phyloP scores from a whole-genome alignment of 2,329 filamentous ascomycete species.

The Penicillium sp. region DNA sequence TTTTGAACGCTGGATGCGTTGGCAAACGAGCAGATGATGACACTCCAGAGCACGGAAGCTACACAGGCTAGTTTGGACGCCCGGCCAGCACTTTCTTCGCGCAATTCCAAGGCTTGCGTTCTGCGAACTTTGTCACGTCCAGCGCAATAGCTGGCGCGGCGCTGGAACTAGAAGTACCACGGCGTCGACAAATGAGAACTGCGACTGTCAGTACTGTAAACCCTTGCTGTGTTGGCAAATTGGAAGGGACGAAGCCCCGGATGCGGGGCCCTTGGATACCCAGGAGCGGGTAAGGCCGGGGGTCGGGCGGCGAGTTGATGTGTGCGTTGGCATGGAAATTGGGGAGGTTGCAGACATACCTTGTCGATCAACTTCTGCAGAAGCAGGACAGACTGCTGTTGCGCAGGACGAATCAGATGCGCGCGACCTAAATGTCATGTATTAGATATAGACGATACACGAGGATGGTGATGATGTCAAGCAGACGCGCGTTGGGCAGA shows the following conservation, averaged over 20 bases:
- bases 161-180: conserved; percentile 13
- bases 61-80: conserved; percentile 4
- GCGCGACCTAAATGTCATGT: conserved; percentile 9
- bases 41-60: conserved; percentile 19
- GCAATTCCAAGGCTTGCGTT: background rate
- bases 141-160: conserved; percentile 27
- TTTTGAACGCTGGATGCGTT: conserved; percentile 38
- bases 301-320: conserved; percentile 21
- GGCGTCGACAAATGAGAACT: conserved; percentile 23
- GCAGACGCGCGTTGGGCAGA: conserved; percentile 13
- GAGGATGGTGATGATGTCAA: conserved; percentile 15
- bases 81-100: background rate
- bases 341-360: conserved; percentile 30
- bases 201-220: conserved; percentile 6
- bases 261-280: conserved; percentile 16
- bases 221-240: conserved; percentile 25
- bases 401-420: conserved; percentile 11
- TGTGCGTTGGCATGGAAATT: conserved; percentile 37
- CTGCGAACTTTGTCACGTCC: conserved; percentile 23
- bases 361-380: conserved; percentile 32
- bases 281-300: conserved; percentile 26
- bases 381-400: conserved; percentile 15
- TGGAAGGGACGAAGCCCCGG: conserved; percentile 12
- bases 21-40: conserved; percentile 32
- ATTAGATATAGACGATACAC: conserved; percentile 13